Conservation (phyloP, 768 basidiomycete genomes). For the Mycena galericulata region DNA sequence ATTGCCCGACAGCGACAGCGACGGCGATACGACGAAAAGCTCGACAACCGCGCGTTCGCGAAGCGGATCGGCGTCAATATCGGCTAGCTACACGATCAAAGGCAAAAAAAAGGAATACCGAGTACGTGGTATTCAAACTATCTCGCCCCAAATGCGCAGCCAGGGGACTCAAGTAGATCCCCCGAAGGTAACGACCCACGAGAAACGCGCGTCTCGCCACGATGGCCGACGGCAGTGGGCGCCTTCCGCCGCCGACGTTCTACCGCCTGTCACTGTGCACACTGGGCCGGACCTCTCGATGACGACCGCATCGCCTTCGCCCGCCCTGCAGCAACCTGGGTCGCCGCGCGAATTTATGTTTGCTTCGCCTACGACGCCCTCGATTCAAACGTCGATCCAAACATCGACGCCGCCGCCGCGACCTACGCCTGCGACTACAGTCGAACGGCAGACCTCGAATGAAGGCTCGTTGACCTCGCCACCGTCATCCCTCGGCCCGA, state of each 20-base stretch:
- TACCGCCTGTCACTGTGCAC: slow-evolving; percentile 32
- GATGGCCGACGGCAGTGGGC: slow-evolving; percentile 25
- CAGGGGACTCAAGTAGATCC: slow-evolving; percentile 70
- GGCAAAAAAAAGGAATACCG: slow-evolving; percentile 69
- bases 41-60: slow-evolving; percentile 27
- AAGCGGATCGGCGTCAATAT: slow-evolving; percentile 46
- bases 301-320: slow-evolving; percentile 36
- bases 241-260: slow-evolving; percentile 18
- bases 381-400: slow-evolving; percentile 24
- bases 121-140: slow-evolving; percentile 79
- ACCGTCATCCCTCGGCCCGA: slow-evolving; percentile 64
- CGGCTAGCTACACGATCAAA: slow-evolving; percentile 48
- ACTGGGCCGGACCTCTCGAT: slow-evolving; percentile 32
- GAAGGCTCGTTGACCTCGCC: slow-evolving; percentile 65
- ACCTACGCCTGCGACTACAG: slow-evolving; percentile 32
- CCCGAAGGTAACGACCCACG: slow-evolving; percentile 37
- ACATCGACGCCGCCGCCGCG: slow-evolving; percentile 29
- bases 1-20: slow-evolving; percentile 52
- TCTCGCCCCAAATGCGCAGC: slow-evolving; percentile 61
- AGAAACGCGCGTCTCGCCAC: slow-evolving; percentile 36
- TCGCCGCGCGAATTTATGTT: slow-evolving; percentile 42
- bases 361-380: slow-evolving; percentile 31
- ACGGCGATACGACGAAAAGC: slow-evolving; percentile 42
- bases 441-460: slow-evolving; percentile 59
- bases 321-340: slow-evolving; percentile 26